phyloP scores from a whole-genome alignment of 225 moss, liverwort and hornwort genomes.

The Takakia lepidozioides region DNA sequence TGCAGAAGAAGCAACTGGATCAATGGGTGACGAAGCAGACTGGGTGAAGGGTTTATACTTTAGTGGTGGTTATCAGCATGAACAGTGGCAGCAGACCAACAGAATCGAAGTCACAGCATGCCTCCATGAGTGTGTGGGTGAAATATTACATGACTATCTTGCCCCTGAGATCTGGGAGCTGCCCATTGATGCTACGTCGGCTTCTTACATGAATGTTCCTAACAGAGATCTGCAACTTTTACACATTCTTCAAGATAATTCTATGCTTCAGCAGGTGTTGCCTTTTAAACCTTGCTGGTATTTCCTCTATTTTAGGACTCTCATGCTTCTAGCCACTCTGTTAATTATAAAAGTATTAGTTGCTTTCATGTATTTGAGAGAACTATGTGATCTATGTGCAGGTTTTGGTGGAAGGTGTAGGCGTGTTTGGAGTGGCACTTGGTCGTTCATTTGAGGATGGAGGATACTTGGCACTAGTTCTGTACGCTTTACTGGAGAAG shows the following conservation, averaged over 20 bases:
- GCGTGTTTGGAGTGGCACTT: slow-evolving; percentile 71
- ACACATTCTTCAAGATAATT: slow-evolving; percentile 62
- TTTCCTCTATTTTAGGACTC: too few species aligned
- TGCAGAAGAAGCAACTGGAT: too few species aligned
- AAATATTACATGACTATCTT: slow-evolving; percentile 76
- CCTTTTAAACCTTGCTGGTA: too few species aligned
- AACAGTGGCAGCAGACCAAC: slow-evolving; percentile 41
- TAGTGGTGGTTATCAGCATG: slow-evolving; percentile 16
- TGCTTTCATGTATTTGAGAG: too few species aligned
- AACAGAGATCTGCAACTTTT: slow-evolving; percentile 25
- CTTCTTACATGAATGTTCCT: slow-evolving; percentile 16
- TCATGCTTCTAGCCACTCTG: too few species aligned
- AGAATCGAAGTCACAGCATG: slow-evolving; percentile 24
- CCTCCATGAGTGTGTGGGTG: slow-evolving; percentile 58
- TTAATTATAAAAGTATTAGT: too few species aligned
- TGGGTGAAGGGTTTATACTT: too few species aligned
- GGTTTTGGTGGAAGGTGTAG: slow-evolving; percentile 91
- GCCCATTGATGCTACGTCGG: slow-evolving; percentile 40
- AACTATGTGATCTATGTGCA: slow-evolving; percentile 24
- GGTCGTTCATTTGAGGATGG: slow-evolving; percentile 63
- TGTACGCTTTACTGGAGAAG: slow-evolving; percentile 90
- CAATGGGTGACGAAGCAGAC: too few species aligned
- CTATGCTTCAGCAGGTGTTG: slow-evolving; percentile 96
- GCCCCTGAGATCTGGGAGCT: slow-evolving; percentile 76
- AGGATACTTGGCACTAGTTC: slow-evolving; percentile 70